Evolutionary conservation across 2,329 filamentous ascomycete species (phyloP).

Genomic region (Ramichloridium luteum): DNA sequence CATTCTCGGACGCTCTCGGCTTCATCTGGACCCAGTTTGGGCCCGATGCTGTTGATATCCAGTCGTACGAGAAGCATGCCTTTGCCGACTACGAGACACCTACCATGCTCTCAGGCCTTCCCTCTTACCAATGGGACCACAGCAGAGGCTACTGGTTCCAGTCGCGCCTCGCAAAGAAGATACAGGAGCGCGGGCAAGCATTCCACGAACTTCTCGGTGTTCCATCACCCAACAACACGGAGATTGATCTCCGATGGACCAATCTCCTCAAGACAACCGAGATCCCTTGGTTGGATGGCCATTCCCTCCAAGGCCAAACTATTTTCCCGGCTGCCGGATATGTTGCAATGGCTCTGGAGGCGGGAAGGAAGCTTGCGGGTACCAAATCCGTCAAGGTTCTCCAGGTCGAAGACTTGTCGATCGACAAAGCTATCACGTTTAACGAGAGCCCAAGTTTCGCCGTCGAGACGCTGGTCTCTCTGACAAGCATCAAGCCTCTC

Average conservation of each 20-base stretch:
- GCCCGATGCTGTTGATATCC: constrained; percentile 1
- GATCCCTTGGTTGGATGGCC: constrained; percentile 10
- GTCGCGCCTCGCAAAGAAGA: constrained; percentile 3
- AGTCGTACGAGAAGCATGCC: not conserved
- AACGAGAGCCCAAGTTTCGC: constrained; percentile 3
- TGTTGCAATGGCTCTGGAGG: constrained; percentile 9
- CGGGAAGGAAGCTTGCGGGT: constrained; percentile 4
- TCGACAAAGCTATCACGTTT: constrained; percentile 10
- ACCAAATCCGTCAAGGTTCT: constrained; percentile 5
- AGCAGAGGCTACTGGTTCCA: constrained; percentile 10
- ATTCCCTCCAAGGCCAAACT: constrained; percentile 8
- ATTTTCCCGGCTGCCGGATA: constrained; percentile 12
- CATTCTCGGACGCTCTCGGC: constrained; percentile 14
- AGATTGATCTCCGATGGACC: constrained; percentile 7
- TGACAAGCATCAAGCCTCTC: constrained; percentile 3
- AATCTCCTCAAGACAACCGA: constrained; percentile 8
- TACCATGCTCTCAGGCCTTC: constrained; percentile 3
- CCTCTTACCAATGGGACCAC: constrained; percentile 13
- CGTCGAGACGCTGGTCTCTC: constrained; percentile 8
- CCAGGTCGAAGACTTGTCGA: constrained; percentile 10
- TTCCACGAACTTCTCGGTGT: constrained; percentile 8
- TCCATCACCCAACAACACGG: constrained; percentile 2
- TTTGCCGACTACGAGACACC: not conserved
- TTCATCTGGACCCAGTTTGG: constrained; percentile 9
- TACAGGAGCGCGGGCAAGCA: not conserved